phyloP scores from a whole-genome alignment of 2,329 filamentous ascomycete species.

The Nemania bipapillata region DNA sequence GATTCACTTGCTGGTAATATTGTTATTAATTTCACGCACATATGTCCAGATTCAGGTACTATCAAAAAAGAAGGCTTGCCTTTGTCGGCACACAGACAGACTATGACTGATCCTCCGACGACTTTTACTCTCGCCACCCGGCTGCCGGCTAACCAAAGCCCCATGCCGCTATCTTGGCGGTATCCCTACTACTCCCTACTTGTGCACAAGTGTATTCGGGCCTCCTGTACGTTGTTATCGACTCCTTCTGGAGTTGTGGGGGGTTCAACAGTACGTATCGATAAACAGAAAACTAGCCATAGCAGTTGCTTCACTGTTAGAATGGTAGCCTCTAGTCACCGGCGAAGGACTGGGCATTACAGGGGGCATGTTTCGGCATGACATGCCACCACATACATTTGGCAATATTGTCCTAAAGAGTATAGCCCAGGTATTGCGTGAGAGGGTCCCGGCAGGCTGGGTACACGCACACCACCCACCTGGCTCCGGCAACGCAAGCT shows the following conservation, averaged over 20 bases:
- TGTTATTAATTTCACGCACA: not conserved
- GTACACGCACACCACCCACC: not conserved
- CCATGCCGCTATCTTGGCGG: slow-evolving; percentile 2
- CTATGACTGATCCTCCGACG: not conserved
- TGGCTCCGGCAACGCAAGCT: not conserved
- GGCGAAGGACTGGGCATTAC: not conserved
- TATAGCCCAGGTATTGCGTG: not conserved
- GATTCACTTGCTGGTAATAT: not conserved
- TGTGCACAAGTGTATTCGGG: not conserved
- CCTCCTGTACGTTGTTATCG: not conserved
- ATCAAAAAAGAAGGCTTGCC: not conserved
- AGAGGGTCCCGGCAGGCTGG: slow-evolving; percentile 10
- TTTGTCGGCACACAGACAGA: not conserved
- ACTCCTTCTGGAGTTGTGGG: not conserved
- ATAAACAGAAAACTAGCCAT: not conserved
- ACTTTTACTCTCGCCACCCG: not conserved
- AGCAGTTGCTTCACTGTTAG: not conserved
- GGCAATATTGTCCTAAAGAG: not conserved
- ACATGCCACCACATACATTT: not conserved
- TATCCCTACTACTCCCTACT: not conserved
- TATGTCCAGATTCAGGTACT: not conserved
- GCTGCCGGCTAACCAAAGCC: not conserved
- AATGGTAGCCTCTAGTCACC: not conserved
- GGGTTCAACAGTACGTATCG: not conserved
- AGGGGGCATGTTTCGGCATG: not conserved